Conservation (phyloP, 2,329 filamentous ascomycete species). For the Aspergillus ruber region DNA sequence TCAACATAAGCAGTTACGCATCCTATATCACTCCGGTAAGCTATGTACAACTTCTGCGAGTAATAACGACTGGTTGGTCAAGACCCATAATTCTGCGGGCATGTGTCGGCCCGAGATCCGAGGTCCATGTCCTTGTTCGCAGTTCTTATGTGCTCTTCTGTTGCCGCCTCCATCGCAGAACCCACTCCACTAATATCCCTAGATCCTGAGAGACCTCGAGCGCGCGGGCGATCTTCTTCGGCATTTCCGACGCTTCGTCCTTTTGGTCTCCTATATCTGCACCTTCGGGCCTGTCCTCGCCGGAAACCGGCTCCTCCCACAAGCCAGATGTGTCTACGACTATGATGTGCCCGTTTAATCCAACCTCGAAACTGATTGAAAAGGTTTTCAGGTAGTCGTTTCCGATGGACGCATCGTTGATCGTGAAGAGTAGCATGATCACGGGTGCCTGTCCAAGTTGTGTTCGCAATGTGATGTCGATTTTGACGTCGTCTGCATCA, state of each 20-base stretch:
- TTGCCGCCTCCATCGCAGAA: slow-evolving; percentile 30
- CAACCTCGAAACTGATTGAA: slow-evolving; percentile 34
- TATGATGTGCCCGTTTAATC: slow-evolving; percentile 35
- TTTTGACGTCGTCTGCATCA: slow-evolving; percentile 22
- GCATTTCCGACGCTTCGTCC: slow-evolving; percentile 18
- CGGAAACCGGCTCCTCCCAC: slow-evolving; percentile 11
- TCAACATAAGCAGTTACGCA: too few species aligned
- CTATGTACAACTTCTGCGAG: too few species aligned
- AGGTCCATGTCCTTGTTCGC: slow-evolving; percentile 10
- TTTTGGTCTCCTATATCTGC: slow-evolving; percentile 12
- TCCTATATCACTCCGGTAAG: neutral
- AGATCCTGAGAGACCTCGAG: slow-evolving; percentile 41
- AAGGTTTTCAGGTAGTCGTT: slow-evolving; percentile 16
- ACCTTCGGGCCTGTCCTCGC: slow-evolving; percentile 7
- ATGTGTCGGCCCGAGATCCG: neutral
- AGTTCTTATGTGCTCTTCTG: slow-evolving; percentile 11
- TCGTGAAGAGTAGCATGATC: slow-evolving; percentile 32
- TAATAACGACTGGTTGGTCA: neutral
- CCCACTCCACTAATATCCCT: slow-evolving; percentile 40
- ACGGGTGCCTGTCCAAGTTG: slow-evolving; percentile 33
- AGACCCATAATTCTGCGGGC: slow-evolving; percentile 1
- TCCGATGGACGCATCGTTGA: slow-evolving; percentile 11
- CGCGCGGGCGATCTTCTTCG: slow-evolving; percentile 31
- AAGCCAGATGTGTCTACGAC: slow-evolving; percentile 34
- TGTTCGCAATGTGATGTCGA: slow-evolving; percentile 34